Evolutionary conservation across 75 land plant genomes (phyloP).

Genomic region (Picea sitchensis): DNA sequence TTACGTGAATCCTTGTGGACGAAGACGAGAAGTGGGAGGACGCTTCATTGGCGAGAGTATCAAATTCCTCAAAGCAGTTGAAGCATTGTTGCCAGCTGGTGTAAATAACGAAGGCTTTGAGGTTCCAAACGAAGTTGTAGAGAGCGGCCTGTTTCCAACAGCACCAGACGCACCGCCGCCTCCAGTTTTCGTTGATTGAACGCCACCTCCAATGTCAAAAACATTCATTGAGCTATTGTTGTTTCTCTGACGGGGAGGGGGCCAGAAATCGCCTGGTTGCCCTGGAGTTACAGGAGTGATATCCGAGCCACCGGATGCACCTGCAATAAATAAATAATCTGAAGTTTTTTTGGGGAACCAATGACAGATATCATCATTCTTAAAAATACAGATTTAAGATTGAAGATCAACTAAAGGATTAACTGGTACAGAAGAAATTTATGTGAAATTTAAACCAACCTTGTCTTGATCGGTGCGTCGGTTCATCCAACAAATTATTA

Average conservation of each 20-base stretch:
- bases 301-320: conserved; percentile 28
- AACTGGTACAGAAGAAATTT: neutral
- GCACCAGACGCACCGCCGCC: conserved; percentile 31
- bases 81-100: conserved; percentile 46
- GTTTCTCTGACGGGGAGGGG: conserved; percentile 47
- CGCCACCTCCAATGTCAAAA: conserved; percentile 25
- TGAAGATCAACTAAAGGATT: neutral
- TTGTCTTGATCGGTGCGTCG: conserved; percentile 33
- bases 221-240: conserved; percentile 46
- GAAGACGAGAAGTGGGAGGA: conserved; percentile 61
- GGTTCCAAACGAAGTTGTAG: conserved; percentile 4
- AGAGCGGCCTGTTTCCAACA: conserved; percentile 15
- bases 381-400: neutral
- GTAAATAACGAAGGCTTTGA: conserved; percentile 20
- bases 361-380: neutral
- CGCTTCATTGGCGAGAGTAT: conserved; percentile 85
- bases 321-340: conserved; percentile 74
- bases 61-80: conserved; percentile 75
- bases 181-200: conserved; percentile 31
- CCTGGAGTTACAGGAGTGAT: conserved; percentile 89
- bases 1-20: conserved; percentile 66
- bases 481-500: conserved; percentile 32
- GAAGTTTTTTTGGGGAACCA: conserved; percentile 21
- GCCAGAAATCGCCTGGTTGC: conserved; percentile 68
- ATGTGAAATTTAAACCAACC: conserved; percentile 20